Conservation (phyloP, 148 eudicot species). For the Fallopia convolvulus region DNA sequence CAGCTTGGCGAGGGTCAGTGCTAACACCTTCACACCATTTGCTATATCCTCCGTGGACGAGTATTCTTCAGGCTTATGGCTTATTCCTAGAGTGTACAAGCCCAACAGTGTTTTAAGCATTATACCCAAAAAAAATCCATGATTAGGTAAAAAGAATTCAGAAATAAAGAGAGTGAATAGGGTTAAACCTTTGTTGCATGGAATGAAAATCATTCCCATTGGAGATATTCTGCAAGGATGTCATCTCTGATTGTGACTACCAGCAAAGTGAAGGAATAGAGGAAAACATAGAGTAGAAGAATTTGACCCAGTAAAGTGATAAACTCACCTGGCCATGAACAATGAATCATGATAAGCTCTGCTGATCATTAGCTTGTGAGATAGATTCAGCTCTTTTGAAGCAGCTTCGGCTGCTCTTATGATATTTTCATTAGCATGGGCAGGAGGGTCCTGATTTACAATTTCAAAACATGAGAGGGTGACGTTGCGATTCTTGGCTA, state of each 20-base stretch:
- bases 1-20: constrained; percentile 66
- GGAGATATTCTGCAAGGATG: constrained; percentile 71
- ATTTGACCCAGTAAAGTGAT: not conserved
- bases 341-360: constrained; percentile 97
- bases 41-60: constrained; percentile 52
- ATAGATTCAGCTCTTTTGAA: constrained; percentile 55
- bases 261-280: not conserved
- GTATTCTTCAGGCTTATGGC: constrained; percentile 95
- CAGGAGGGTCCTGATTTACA: constrained; percentile 95
- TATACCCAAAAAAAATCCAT: not conserved
- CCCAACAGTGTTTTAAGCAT: not conserved
- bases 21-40: constrained; percentile 82
- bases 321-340: constrained; percentile 86
- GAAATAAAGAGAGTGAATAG: not conserved
- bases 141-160: not conserved
- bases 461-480: constrained; percentile 68
- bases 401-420: constrained; percentile 77
- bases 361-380: constrained; percentile 86
- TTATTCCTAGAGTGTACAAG: constrained; percentile 58
- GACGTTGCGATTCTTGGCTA: constrained; percentile 69
- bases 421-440: constrained; percentile 58
- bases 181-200: constrained; percentile 75
- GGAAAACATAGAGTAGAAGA: not conserved
- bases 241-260: not conserved
- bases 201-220: constrained; percentile 98